These are phyloP conservation scores for Penicillium daleae DNA, from an alignment of 495 filamentous ascomycete species.

Conservation along the genomic window DNA sequence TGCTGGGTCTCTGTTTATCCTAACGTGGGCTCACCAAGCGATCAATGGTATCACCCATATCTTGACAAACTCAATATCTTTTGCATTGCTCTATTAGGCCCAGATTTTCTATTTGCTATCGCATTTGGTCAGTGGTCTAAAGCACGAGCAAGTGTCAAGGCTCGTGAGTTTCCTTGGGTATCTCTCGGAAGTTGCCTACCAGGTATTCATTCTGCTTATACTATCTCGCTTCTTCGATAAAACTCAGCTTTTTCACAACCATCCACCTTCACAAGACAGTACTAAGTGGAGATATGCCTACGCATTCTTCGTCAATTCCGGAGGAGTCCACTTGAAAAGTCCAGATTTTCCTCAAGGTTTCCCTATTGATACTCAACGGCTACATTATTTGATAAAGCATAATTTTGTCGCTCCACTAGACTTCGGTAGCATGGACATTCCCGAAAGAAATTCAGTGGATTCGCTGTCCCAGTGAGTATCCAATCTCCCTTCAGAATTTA, in stretches of 20 bases:
- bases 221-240: not conserved
- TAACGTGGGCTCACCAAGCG: not conserved
- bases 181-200: not conserved
- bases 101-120: not conserved
- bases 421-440: not conserved
- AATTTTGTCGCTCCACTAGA: not conserved
- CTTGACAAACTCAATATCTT: not conserved
- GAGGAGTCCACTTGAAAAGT: not conserved
- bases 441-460: not conserved
- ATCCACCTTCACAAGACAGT: not conserved
- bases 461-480: not conserved
- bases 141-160: not conserved
- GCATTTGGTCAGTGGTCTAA: not conserved
- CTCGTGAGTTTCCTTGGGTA: not conserved
- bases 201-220: not conserved
- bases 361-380: not conserved
- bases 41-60: not conserved
- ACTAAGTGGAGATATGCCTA: not conserved
- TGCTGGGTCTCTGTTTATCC: not conserved
- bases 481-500: not conserved
- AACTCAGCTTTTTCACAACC: not conserved
- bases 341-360: not conserved
- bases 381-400: slow-evolving; percentile 1
- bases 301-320: not conserved
- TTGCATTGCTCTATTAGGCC: not conserved